Evolutionary conservation across 331 rosid species (phyloP), one percentile per base, ranked within the genome.

Genomic region (Phaseolus coccineus): DNA sequence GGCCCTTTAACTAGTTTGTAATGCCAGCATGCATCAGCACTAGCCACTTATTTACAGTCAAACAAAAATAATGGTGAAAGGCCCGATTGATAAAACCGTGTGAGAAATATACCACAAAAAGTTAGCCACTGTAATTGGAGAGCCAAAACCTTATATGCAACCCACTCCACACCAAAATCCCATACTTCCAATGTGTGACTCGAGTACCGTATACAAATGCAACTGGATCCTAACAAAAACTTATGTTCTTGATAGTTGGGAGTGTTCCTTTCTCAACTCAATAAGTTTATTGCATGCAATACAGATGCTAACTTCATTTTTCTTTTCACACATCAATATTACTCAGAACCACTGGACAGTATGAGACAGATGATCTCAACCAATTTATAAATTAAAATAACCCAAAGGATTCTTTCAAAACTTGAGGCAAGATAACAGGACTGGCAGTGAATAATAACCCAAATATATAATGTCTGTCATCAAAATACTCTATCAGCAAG

Each of bases 381-480:
- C 48, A 44, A 61, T 55, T 50, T 22, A 74, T 35, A 44, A 46
- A 52, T 69, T 62, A 55, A 75, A 63, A 69, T 12, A 27, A 69
- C n/a, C 48, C 31, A 59, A 74, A 58, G 35, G 16, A 31, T 42
- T 40, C 58, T 44, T 47, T 46, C 11, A 33, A 69, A 55, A 39
- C 48, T 70, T 56, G 28, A 64, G 56, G 78, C 59, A 61, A 80
- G 64, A 75, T 65, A 58, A 50, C 69, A 71, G n/a, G 30, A 63
- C 77, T 50, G 27, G 46, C 44, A 80, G 40, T 37, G 62, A 27
- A 19, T 19, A 19, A 19, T 19, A 62, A 63, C 47, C 67, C 42
- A 72, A 76, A 33, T 76, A 70, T 13, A 40, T n/a, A 10, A 69
- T 56, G 27, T 48, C 8, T 10, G 46, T 58, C 58, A 58, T 62